These are phyloP conservation scores for Phaeosphaeriaceae sp. DNA, from an alignment of 2,329 filamentous ascomycete species.

Conservation along the genomic window DNA sequence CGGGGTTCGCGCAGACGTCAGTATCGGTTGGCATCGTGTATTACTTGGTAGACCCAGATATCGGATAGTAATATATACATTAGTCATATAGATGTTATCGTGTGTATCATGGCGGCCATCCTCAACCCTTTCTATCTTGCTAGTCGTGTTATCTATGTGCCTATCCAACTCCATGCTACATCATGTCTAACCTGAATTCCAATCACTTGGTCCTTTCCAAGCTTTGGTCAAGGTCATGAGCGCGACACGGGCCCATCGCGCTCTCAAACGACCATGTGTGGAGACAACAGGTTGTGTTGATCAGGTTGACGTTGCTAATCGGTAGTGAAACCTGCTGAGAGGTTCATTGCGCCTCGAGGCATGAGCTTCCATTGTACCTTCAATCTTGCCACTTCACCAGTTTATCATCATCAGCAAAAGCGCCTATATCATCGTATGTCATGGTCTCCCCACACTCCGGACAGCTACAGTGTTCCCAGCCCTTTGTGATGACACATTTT, in stretches of 20 bases:
- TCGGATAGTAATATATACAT: neutral
- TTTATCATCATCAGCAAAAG: constrained; percentile 24
- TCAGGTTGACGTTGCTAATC: too few relatives aligned
- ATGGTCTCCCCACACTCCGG: constrained; percentile 40
- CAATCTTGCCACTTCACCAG: constrained; percentile 6
- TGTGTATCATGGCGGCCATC: neutral
- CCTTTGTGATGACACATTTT: constrained; percentile 23
- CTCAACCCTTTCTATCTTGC: neutral
- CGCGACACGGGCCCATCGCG: too few relatives aligned
- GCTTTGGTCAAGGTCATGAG: too few relatives aligned
- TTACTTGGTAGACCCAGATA: neutral
- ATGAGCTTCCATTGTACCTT: neutral
- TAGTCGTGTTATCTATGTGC: neutral
- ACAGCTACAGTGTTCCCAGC: constrained; percentile 32
- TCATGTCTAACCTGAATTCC: neutral
- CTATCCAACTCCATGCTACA: neutral
- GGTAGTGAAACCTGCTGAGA: too few relatives aligned
- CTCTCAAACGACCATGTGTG: neutral
- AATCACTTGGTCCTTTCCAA: too few relatives aligned
- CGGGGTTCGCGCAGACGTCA: neutral
- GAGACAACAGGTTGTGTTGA: neutral
- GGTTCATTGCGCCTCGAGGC: neutral
- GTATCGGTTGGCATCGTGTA: neutral
- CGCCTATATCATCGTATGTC: constrained; percentile 32
- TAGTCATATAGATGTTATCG: neutral